phyloP scores from a whole-genome alignment of 495 filamentous ascomycete genomes.

The Penicillium daleae region DNA sequence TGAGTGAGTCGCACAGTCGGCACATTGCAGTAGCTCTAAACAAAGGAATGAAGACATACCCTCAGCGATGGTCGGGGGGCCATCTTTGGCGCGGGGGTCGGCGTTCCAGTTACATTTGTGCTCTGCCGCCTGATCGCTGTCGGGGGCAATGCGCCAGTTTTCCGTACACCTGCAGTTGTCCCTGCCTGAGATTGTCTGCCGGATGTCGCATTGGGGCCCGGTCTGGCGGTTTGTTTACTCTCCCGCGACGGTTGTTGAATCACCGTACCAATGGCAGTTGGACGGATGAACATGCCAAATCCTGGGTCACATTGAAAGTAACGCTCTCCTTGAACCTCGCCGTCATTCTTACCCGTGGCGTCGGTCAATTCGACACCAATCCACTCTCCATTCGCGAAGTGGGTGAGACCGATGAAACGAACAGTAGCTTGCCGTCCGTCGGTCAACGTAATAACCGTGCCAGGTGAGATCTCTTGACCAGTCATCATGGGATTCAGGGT shows the following conservation, averaged over 20 bases:
- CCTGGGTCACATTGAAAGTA: conserved; percentile 86
- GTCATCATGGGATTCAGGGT: conserved; percentile 34
- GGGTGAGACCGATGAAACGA: conserved; percentile 77
- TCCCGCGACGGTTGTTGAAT: conserved; percentile 59
- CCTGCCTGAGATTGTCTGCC: conserved; percentile 41
- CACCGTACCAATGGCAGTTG: conserved; percentile 59
- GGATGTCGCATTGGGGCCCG: conserved; percentile 29
- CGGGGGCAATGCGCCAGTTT: conserved; percentile 50
- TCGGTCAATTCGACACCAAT: conserved; percentile 87
- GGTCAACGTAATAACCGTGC: conserved; percentile 68
- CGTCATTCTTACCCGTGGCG: conserved; percentile 91
- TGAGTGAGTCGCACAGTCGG: neutral
- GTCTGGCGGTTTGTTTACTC: conserved; percentile 40
- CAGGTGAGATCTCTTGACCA: conserved; percentile 41
- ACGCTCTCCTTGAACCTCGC: conserved; percentile 81
- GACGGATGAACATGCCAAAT: conserved; percentile 87
- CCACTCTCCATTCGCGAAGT: conserved; percentile 84
- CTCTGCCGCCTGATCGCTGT: conserved; percentile 64
- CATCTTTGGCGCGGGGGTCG: conserved; percentile 60
- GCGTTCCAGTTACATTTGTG: conserved; percentile 64
- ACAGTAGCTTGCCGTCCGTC: conserved; percentile 78
- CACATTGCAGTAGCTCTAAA: neutral
- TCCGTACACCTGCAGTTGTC: conserved; percentile 39
- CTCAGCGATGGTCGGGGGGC: conserved; percentile 58
- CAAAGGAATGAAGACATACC: conserved; percentile 41